Evolutionary conservation across 208 protist species (phyloP).

Genomic region (Naegleria fowleri): DNA sequence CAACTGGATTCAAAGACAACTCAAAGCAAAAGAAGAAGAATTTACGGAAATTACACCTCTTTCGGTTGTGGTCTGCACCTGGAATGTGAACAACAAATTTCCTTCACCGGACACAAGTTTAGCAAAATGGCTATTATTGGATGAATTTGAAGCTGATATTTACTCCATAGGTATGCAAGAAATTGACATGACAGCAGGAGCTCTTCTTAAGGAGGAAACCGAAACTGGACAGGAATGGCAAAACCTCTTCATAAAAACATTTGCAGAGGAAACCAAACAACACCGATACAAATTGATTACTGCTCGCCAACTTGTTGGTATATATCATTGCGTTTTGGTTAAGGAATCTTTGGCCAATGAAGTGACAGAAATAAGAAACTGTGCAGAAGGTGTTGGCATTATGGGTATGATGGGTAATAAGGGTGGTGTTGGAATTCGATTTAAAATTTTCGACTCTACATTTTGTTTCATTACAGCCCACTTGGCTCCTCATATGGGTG

Average conservation of each 20-base stretch:
- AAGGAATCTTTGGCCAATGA: background rate
- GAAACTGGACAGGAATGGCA: background rate
- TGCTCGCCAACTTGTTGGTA: background rate
- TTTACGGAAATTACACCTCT: slow-evolving; percentile 2
- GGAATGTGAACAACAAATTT: slow-evolving; percentile 27
- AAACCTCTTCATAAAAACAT: background rate
- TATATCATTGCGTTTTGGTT: background rate
- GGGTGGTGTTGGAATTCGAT: slow-evolving; percentile 68
- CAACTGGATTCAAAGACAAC: slow-evolving; percentile 10
- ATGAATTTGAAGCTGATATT: slow-evolving; percentile 22
- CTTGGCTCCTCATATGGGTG: slow-evolving; percentile 77
- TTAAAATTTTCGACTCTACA: slow-evolving; percentile 62
- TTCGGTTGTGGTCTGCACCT: background rate
- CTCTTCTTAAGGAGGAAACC: slow-evolving; percentile 10
- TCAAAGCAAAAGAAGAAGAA: background rate
- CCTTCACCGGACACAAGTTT: background rate
- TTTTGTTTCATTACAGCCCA: slow-evolving; percentile 81
- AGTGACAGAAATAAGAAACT: background rate
- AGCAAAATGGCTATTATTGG: background rate
- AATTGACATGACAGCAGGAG: slow-evolving; percentile 18
- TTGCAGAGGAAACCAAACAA: background rate
- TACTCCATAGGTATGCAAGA: slow-evolving; percentile 20
- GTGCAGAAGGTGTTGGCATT: background rate
- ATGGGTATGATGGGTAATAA: slow-evolving; percentile 66
- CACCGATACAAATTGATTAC: background rate